Percentiles rank a stretch among this genome's conserved stretches.
Evolutionary conservation across 768 basidiomycete genomes (phyloP).

Genomic region (Coprinopsis cinerea): DNA sequence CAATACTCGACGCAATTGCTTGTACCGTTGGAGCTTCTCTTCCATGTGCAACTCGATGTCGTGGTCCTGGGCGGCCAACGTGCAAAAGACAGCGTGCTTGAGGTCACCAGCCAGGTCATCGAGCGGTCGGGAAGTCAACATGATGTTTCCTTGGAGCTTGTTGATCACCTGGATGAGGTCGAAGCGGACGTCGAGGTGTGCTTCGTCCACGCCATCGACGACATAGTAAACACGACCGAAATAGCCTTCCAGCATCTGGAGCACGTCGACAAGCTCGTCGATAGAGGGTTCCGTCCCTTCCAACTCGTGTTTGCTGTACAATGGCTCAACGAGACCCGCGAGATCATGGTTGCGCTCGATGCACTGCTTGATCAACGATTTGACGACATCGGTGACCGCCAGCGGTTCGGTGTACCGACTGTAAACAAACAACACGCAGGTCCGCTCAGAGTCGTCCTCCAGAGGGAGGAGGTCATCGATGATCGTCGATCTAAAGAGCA

Average conservation of each 20-base stretch:
- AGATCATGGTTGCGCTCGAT: too few species aligned
- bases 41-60: not conserved
- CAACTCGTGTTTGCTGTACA: not conserved
- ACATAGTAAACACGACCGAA: too few species aligned
- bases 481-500: too few species aligned
- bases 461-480: too few species aligned
- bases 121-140: not conserved
- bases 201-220: conserved; percentile 4
- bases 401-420: too few species aligned
- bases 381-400: too few species aligned
- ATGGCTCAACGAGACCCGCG: not conserved
- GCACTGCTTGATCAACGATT: too few species aligned
- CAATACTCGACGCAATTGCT: not conserved
- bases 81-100: not conserved
- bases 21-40: not conserved
- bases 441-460: too few species aligned
- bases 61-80: not conserved
- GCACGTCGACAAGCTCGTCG: not conserved
- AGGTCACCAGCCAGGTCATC: not conserved
- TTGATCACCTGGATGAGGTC: not conserved
- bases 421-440: too few species aligned
- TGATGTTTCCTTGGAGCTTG: not conserved
- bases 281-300: not conserved
- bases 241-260: not conserved
- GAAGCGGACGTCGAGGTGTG: not conserved